Evolutionary conservation across 2,329 filamentous ascomycete genomes (phyloP).

Genomic region (Fusarium armeniacum): DNA sequence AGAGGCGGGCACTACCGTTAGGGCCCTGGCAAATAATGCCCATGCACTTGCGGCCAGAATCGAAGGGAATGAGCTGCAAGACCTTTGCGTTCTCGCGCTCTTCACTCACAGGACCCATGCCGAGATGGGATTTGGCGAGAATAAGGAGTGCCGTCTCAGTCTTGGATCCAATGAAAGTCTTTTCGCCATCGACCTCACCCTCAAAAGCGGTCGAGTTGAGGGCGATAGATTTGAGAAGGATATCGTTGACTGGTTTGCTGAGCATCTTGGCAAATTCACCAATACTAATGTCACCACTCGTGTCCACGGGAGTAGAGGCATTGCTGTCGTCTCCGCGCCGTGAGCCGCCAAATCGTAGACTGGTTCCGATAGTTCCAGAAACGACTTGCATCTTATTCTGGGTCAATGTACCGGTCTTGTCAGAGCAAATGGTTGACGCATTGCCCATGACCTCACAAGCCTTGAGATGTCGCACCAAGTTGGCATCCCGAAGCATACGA

Average conservation of each 20-base stretch:
- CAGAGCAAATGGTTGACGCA: slow-evolving; percentile 77
- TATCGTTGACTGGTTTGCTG: slow-evolving; percentile 61
- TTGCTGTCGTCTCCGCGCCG: slow-evolving; percentile 48
- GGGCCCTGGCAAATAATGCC: slow-evolving; percentile 68
- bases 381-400: slow-evolving; percentile 79
- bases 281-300: slow-evolving; percentile 57
- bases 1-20: slow-evolving; percentile 67
- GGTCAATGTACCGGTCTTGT: slow-evolving; percentile 77
- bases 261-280: slow-evolving; percentile 65
- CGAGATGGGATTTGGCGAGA: slow-evolving; percentile 75
- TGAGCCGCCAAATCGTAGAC: slow-evolving; percentile 66
- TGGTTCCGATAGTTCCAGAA: slow-evolving; percentile 69
- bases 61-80: slow-evolving; percentile 80
- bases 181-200: slow-evolving; percentile 75
- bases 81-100: slow-evolving; percentile 72
- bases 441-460: slow-evolving; percentile 88
- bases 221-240: slow-evolving; percentile 71
- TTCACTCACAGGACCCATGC: slow-evolving; percentile 74
- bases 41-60: slow-evolving; percentile 82
- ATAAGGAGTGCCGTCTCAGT: slow-evolving; percentile 82
- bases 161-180: slow-evolving; percentile 81
- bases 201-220: slow-evolving; percentile 83
- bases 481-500: slow-evolving; percentile 82
- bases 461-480: slow-evolving; percentile 80
- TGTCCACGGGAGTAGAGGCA: slow-evolving; percentile 48